Evolutionary conservation across 139 green algal species (phyloP).

Genomic region (Pseudopediastrum boryanum): DNA sequence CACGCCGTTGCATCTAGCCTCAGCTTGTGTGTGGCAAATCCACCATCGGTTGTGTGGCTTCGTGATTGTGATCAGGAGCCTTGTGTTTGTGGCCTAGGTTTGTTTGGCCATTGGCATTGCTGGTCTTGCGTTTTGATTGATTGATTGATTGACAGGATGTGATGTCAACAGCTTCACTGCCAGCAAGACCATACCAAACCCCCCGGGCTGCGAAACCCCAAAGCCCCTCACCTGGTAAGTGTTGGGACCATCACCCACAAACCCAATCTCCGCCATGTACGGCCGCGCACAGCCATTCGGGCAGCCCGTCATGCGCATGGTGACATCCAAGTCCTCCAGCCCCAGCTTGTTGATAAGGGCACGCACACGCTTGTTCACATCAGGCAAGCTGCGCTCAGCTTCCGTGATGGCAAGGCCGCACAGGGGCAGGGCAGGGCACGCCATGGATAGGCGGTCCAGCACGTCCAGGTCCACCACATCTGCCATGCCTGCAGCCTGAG

Average conservation of each 20-base stretch:
- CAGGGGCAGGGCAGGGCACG: conserved; percentile 96
- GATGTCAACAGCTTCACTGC: background rate
- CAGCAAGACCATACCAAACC: background rate
- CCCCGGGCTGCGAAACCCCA: background rate
- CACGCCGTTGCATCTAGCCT: too few relatives aligned
- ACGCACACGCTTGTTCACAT: conserved; percentile 78
- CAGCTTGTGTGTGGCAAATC: too few relatives aligned
- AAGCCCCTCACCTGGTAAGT: conserved; percentile 83
- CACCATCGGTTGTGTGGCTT: too few relatives aligned
- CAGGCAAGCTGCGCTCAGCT: conserved; percentile 94
- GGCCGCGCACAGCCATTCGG: conserved; percentile 98
- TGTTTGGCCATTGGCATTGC: too few relatives aligned
- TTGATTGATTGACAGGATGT: too few relatives aligned
- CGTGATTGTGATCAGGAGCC: too few relatives aligned
- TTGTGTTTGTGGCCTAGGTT: too few relatives aligned
- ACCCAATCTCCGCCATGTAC: conserved; percentile 99
- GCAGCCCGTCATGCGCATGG: conserved; percentile 98
- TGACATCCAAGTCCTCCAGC: conserved; percentile 72
- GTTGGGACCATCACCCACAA: conserved; percentile 98
- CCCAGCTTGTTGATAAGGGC: conserved; percentile 72
- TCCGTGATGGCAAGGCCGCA: conserved; percentile 97
- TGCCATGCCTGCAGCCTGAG: conserved; percentile 28
- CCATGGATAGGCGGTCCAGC: conserved; percentile 80
- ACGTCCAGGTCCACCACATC: conserved; percentile 27
- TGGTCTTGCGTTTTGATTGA: too few relatives aligned